These are phyloP conservation scores for Coniferiporia sulphurascens DNA, from an alignment of 1,284 basidiomycete genomes.

Conservation along the genomic window DNA sequence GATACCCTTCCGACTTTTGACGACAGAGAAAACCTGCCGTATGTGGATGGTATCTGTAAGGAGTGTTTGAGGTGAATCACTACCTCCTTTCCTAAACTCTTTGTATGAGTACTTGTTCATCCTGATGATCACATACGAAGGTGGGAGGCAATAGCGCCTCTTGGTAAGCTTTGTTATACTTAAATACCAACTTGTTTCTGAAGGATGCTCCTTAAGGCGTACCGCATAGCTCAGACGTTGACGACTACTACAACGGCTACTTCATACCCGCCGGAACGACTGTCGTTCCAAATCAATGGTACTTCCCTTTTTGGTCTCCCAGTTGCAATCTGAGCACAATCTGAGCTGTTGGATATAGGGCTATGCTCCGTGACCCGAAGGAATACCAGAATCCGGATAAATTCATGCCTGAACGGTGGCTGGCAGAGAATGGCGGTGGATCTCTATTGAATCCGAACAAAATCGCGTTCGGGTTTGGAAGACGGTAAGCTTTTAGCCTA, in stretches of 20 bases:
- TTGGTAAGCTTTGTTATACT: background rate
- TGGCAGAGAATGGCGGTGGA: background rate
- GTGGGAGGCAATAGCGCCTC: background rate
- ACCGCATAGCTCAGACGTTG: slow-evolving; percentile 25
- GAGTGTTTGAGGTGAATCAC: slow-evolving; percentile 28
- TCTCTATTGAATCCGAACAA: background rate
- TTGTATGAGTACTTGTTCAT: background rate
- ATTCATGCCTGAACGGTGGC: slow-evolving; percentile 3
- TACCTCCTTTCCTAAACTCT: background rate
- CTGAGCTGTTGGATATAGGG: background rate
- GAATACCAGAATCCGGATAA: background rate
- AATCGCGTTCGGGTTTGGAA: slow-evolving; percentile 7
- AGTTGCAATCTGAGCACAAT: background rate
- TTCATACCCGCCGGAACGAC: slow-evolving; percentile 16
- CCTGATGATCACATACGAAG: background rate
- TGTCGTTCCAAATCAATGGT: slow-evolving; percentile 17
- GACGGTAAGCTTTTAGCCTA: background rate
- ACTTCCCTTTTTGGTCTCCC: background rate
- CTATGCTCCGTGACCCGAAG: background rate
- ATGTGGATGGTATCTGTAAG: slow-evolving; percentile 31
- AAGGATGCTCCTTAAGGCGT: slow-evolving; percentile 18
- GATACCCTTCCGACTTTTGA: slow-evolving; percentile 31
- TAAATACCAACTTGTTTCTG: background rate
- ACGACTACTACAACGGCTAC: slow-evolving; percentile 19
- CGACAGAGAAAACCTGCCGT: slow-evolving; percentile 30